phyloP scores from a whole-genome alignment of 129 eudicot species.

The Dittrichia graveolens region DNA sequence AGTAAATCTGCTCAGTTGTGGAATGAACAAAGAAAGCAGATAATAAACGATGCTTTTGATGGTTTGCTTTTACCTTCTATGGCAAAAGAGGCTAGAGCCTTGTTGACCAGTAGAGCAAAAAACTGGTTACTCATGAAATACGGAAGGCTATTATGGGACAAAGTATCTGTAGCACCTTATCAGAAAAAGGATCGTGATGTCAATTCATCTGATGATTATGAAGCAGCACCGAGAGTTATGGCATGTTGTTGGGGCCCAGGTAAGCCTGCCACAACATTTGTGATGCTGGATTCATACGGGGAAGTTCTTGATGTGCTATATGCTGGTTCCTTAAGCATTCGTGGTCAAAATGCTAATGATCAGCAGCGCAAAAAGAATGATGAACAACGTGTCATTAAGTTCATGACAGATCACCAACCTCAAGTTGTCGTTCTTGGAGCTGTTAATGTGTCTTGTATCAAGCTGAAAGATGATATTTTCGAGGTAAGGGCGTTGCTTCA shows the following conservation, averaged over 20 bases:
- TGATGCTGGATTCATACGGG: conserved; percentile 92
- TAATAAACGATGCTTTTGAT: conserved; percentile 72
- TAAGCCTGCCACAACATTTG: conserved; percentile 92
- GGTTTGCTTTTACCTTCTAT: conserved; percentile 73
- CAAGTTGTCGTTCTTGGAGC: conserved; percentile 87
- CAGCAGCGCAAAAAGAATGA: conserved; percentile 88
- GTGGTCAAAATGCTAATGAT: conserved; percentile 67
- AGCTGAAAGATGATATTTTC: conserved; percentile 74
- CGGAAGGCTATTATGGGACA: conserved; percentile 76
- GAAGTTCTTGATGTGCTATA: conserved; percentile 77
- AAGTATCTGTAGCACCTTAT: conserved; percentile 83
- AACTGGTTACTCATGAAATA: conserved; percentile 68
- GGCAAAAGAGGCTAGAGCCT: conserved; percentile 88
- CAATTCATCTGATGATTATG: conserved; percentile 58
- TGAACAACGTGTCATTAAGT: conserved; percentile 74
- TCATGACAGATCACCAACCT: conserved; percentile 94
- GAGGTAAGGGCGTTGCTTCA: conserved; percentile 52
- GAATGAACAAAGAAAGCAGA: conserved; percentile 94
- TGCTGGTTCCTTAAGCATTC: conserved; percentile 71
- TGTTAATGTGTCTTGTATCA: conserved; percentile 64
- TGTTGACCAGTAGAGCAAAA: conserved; percentile 81
- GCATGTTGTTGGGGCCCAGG: conserved; percentile 99
- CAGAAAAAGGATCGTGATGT: conserved; percentile 60
- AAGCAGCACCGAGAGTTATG: conserved; percentile 92
- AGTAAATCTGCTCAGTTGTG: conserved; percentile 92